These are phyloP conservation scores for Neurospora sp. DNA, from an alignment of 495 filamentous ascomycete species.

Conservation along the genomic window DNA sequence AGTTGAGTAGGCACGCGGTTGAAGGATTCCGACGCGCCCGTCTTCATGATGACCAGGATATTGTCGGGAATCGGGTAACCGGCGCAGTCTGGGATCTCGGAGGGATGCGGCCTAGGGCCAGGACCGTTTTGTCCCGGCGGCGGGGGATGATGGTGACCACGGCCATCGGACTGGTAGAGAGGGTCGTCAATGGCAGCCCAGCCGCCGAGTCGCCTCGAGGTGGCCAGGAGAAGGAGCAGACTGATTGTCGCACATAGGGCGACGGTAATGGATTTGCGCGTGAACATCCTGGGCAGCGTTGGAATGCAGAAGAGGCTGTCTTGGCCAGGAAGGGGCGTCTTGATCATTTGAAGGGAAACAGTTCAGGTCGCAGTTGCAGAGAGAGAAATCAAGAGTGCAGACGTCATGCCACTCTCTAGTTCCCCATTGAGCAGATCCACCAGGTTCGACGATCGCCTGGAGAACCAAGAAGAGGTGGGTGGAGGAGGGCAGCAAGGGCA, in stretches of 20 bases:
- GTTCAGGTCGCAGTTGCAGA: neutral
- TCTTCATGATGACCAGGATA: conserved; percentile 44
- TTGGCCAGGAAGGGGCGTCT: neutral
- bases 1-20: conserved; percentile 45
- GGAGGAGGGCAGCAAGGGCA: neutral
- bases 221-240: conserved; percentile 19
- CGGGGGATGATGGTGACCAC: neutral
- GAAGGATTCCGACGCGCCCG: conserved; percentile 45
- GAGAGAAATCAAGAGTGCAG: neutral
- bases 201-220: conserved; percentile 14
- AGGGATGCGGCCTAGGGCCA: neutral
- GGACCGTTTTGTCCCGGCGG: neutral
- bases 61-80: conserved; percentile 27
- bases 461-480: neutral
- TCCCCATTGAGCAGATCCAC: neutral
- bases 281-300: conserved; percentile 11
- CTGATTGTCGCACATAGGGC: conserved; percentile 9
- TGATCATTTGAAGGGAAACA: neutral
- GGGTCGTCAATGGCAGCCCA: conserved; percentile 17
- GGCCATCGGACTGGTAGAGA: conserved; percentile 4
- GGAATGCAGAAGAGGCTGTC: neutral
- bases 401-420: neutral
- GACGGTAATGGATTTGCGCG: conserved; percentile 8
- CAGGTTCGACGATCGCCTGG: neutral
- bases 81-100: conserved; percentile 17